Conservation (phyloP, 192 early-diverging fungal genomes). For the Backusella morwellensis region DNA sequence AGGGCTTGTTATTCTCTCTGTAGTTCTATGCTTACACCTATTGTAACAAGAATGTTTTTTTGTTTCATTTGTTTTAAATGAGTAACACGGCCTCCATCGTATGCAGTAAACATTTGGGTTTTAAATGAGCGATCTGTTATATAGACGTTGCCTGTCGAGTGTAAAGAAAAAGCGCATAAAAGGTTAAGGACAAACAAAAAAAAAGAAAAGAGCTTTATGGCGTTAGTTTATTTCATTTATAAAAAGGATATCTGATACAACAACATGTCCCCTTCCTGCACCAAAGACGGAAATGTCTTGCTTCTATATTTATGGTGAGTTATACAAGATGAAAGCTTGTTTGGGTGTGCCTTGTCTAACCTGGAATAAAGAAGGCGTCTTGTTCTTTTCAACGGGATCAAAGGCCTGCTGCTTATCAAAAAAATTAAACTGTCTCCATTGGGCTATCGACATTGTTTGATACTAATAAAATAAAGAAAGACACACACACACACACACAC, state of each 20-base stretch:
- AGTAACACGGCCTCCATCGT: slow-evolving; percentile 64
- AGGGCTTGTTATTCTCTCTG: background rate
- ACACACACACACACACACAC: background rate
- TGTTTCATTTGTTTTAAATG: slow-evolving; percentile 82
- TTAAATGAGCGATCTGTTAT: slow-evolving; percentile 65
- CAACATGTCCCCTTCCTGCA: slow-evolving; percentile 12
- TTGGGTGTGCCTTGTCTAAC: background rate
- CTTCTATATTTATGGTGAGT: background rate
- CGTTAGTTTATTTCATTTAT: background rate
- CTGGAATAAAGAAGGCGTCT: slow-evolving; percentile 56
- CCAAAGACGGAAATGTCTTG: slow-evolving; percentile 15
- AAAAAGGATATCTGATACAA: slow-evolving; percentile 16
- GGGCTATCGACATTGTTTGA: slow-evolving; percentile 36
- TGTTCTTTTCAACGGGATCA: slow-evolving; percentile 52
- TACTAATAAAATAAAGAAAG: background rate
- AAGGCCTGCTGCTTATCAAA: slow-evolving; percentile 66
- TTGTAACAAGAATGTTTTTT: slow-evolving; percentile 75
- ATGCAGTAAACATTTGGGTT: slow-evolving; percentile 62
- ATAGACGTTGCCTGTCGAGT: slow-evolving; percentile 57
- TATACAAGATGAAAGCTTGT: background rate
- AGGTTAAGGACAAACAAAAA: background rate
- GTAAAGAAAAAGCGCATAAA: slow-evolving; percentile 12
- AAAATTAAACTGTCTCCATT: slow-evolving; percentile 74
- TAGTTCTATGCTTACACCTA: slow-evolving; percentile 59
- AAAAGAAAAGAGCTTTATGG: too few relatives aligned